phyloP scores from a whole-genome alignment of 306 rosid genomes.

The Psophocarpus tetragonolobus region DNA sequence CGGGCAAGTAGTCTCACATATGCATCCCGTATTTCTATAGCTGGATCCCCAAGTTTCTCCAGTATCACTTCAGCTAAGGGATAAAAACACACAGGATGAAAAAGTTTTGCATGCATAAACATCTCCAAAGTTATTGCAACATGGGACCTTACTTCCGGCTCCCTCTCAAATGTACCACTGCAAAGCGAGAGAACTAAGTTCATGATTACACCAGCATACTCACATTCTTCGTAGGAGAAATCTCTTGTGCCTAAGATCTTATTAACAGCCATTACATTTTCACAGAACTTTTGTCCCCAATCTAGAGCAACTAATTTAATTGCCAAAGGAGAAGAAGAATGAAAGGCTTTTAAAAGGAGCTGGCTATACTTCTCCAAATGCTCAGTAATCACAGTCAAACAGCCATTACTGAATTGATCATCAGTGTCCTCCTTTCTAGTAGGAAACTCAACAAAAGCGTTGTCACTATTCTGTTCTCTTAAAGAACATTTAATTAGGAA shows the following conservation, averaged over 20 bases:
- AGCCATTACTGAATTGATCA: constrained; percentile 37
- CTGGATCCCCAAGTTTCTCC: constrained; percentile 94
- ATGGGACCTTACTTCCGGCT: constrained; percentile 77
- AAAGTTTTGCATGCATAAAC: constrained; percentile 80
- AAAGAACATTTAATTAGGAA: constrained; percentile 59
- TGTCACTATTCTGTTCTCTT: constrained; percentile 41
- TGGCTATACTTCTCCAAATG: constrained; percentile 61
- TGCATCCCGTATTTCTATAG: constrained; percentile 61
- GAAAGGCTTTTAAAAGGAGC: constrained; percentile 66
- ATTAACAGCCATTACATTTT: constrained; percentile 58
- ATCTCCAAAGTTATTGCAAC: constrained; percentile 74
- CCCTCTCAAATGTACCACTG: constrained; percentile 76
- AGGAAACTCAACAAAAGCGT: constrained; percentile 38
- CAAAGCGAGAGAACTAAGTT: constrained; percentile 67
- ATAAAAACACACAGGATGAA: constrained; percentile 71
- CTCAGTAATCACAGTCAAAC: constrained; percentile 52
- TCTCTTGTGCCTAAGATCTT: constrained; percentile 41
- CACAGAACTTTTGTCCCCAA: constrained; percentile 73
- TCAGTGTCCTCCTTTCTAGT: constrained; percentile 38
- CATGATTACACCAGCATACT: constrained; percentile 53
- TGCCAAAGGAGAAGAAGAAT: constrained; percentile 74
- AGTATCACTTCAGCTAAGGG: constrained; percentile 72
- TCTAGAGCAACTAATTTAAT: constrained; percentile 68
- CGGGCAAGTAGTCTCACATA: constrained; percentile 66
- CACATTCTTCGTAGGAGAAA: constrained; percentile 50